A percentile compares a stretch with the other conserved stretches of the same genome.
These are phyloP conservation scores for Aaosphaeria pasadenensis DNA, from an alignment of 2,329 filamentous ascomycete genomes.

Conservation along the genomic window DNA sequence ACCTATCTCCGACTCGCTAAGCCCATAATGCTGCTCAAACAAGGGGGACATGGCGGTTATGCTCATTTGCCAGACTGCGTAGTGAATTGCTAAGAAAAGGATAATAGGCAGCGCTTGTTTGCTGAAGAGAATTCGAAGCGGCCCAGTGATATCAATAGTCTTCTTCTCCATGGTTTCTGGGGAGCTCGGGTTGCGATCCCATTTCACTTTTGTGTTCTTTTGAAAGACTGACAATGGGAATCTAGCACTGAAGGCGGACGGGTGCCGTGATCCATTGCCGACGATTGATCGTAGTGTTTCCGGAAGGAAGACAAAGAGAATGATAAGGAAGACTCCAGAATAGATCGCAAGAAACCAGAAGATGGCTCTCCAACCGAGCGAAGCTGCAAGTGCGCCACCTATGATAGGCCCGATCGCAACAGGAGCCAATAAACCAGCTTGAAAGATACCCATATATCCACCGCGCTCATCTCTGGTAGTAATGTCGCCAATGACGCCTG, in stretches of 20 bases:
- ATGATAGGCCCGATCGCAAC: slow-evolving; percentile 47
- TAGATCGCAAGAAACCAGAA: slow-evolving; percentile 56
- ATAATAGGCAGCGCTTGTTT: slow-evolving; percentile 4
- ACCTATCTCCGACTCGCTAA: slow-evolving; percentile 6
- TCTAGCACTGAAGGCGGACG: slow-evolving; percentile 1
- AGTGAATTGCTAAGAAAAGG: slow-evolving; percentile 4
- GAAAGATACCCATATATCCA: slow-evolving; percentile 41
- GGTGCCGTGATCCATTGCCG: slow-evolving; percentile 2
- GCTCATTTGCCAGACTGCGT: slow-evolving; percentile 1
- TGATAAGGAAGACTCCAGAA: slow-evolving; percentile 33
- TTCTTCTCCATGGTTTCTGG: neutral
- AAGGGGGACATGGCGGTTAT: slow-evolving; percentile 4
- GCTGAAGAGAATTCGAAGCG: slow-evolving; percentile 25
- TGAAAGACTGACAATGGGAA: neutral
- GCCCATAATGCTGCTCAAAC: slow-evolving; percentile 5
- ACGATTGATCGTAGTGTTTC: slow-evolving; percentile 32
- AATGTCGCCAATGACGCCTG: slow-evolving; percentile 43
- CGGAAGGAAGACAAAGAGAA: slow-evolving; percentile 35
- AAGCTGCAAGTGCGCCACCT: slow-evolving; percentile 47
- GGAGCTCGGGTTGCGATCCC: neutral
- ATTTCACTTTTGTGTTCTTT: slow-evolving; percentile 25
- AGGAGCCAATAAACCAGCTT: slow-evolving; percentile 33
- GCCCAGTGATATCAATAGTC: slow-evolving; percentile 41
- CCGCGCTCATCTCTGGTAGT: slow-evolving; percentile 41
- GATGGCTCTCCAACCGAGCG: slow-evolving; percentile 50